A percentile compares a stretch with the other conserved stretches of the same genome.
These are phyloP conservation scores for Aspergillus tamarii DNA, from an alignment of 2,329 filamentous ascomycete species.

Conservation along the genomic window DNA sequence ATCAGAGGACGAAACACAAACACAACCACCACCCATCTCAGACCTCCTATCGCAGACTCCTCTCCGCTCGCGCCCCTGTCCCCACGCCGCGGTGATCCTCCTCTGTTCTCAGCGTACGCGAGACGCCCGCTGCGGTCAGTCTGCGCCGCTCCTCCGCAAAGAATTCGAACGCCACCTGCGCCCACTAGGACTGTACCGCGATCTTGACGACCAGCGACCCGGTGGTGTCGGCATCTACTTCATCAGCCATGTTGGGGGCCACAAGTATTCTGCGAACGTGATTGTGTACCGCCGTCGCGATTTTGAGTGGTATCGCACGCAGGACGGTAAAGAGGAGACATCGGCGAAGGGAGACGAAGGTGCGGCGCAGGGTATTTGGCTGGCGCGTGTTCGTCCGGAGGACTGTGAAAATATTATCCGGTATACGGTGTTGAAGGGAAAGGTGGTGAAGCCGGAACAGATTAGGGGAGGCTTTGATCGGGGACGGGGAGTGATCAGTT, in stretches of 20 bases:
- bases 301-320: constrained; percentile 39
- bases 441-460: constrained; percentile 88
- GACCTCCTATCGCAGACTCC: constrained; percentile 37
- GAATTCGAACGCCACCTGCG: constrained; percentile 90
- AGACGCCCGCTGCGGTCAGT: constrained; percentile 92
- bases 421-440: constrained; percentile 89
- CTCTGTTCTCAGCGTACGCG: constrained; percentile 95
- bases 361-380: constrained; percentile 89
- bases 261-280: constrained; percentile 95
- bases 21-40: constrained; percentile 5
- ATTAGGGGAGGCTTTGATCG: constrained; percentile 90
- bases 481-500: constrained; percentile 77
- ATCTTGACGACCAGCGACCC: constrained; percentile 83
- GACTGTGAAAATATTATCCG: constrained; percentile 91
- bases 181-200: constrained; percentile 80
- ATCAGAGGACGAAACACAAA: not conserved
- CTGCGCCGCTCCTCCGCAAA: constrained; percentile 81
- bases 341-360: constrained; percentile 53
- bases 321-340: constrained; percentile 20
- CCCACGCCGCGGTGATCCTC: constrained; percentile 84
- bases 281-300: constrained; percentile 77
- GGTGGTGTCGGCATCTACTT: constrained; percentile 96
- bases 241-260: constrained; percentile 92
- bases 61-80: constrained; percentile 67
- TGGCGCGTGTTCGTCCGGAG: constrained; percentile 80